These are phyloP conservation scores for Chaetomium cochliodes DNA, from an alignment of 495 filamentous ascomycete species.

Conservation along the genomic window DNA sequence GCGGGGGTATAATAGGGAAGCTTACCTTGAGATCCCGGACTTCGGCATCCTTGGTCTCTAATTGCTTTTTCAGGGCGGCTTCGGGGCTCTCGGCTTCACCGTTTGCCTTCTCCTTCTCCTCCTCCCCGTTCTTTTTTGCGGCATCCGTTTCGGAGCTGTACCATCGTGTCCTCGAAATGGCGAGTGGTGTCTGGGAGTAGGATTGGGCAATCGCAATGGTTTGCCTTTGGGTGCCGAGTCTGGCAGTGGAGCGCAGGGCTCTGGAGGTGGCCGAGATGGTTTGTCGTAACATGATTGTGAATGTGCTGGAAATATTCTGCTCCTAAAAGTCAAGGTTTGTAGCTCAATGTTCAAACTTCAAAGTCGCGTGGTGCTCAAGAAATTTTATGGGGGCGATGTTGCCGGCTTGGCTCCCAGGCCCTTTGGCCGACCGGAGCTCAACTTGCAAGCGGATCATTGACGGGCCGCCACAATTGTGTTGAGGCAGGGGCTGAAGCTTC, in stretches of 20 bases:
- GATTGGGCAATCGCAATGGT: conserved; percentile 28
- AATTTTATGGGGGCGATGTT: conserved; percentile 24
- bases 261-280: conserved; percentile 41
- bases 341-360: neutral
- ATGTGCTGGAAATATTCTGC: conserved; percentile 19
- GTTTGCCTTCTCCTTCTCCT: conserved; percentile 34
- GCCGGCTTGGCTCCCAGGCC: conserved; percentile 6
- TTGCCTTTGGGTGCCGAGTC: conserved; percentile 31
- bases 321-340: neutral
- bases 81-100: conserved; percentile 38
- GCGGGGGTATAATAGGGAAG: conserved; percentile 9
- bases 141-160: conserved; percentile 48
- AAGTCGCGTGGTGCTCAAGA: conserved; percentile 18
- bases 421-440: neutral
- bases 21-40: conserved; percentile 81
- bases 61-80: conserved; percentile 50
- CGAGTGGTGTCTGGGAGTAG: conserved; percentile 30
- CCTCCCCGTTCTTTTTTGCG: conserved; percentile 35
- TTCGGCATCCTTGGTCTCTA: conserved; percentile 83
- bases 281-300: conserved; percentile 46
- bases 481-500: neutral
- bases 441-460: conserved; percentile 26
- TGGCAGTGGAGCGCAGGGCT: conserved; percentile 36
- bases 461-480: conserved; percentile 15
- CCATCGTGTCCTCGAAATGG: conserved; percentile 41